phyloP scores from a whole-genome alignment of 768 basidiomycete species.

The Boletus edulis region DNA sequence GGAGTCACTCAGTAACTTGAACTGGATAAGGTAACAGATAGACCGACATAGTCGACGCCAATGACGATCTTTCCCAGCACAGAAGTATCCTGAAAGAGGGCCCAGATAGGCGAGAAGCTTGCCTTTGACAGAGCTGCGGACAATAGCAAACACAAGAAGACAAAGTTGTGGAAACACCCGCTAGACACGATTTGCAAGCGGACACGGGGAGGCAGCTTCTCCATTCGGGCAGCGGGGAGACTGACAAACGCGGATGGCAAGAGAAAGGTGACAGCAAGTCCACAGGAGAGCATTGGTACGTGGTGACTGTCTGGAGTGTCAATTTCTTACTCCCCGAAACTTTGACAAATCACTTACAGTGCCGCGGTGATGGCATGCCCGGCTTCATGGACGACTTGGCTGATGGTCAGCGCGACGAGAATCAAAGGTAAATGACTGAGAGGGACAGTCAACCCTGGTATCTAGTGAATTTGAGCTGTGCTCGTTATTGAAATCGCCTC shows the following conservation, averaged over 20 bases:
- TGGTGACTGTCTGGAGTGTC: constrained; percentile 48
- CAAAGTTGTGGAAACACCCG: constrained; percentile 77
- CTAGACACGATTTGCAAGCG: constrained; percentile 66
- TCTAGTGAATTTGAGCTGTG: constrained; percentile 39
- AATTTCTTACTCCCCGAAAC: background rate
- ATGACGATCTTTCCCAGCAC: constrained; percentile 54
- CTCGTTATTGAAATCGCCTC: background rate
- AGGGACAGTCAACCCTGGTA: constrained; percentile 82
- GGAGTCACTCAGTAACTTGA: constrained; percentile 5
- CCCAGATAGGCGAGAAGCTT: constrained; percentile 25
- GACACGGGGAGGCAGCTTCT: constrained; percentile 37
- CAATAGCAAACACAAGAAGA: constrained; percentile 51
- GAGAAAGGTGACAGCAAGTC: constrained; percentile 57
- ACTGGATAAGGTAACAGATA: background rate
- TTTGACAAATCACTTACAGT: constrained; percentile 44
- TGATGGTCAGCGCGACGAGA: constrained; percentile 54
- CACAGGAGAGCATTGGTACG: constrained; percentile 59
- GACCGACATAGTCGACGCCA: constrained; percentile 50
- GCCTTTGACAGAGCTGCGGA: constrained; percentile 34
- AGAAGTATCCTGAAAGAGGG: constrained; percentile 53
- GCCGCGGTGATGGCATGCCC: constrained; percentile 80
- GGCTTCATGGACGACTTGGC: constrained; percentile 75
- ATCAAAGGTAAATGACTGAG: constrained; percentile 67
- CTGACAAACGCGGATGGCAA: constrained; percentile 77
- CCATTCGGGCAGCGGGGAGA: constrained; percentile 44